These are phyloP conservation scores for Pelargonium myrrhifolium DNA, from an alignment of 441 rosid genomes.

Conservation along the genomic window DNA sequence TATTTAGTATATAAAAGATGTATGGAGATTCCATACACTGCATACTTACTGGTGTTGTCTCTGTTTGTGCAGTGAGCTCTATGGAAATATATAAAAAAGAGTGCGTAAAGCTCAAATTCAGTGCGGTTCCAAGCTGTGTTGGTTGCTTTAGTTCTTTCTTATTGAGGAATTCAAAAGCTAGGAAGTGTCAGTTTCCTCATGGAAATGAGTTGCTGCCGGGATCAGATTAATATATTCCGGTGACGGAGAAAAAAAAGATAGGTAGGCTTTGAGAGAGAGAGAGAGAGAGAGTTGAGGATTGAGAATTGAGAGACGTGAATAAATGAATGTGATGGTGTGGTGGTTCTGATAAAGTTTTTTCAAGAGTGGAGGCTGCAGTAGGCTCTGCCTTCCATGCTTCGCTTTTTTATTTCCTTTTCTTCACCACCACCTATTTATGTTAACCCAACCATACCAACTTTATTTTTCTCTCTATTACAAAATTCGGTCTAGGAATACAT, in stretches of 20 bases:
- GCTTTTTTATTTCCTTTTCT: not conserved
- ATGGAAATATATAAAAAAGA: too few relatives aligned
- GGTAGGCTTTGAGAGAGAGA: not conserved
- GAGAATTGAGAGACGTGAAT: not conserved
- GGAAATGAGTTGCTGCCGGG: conserved; percentile 11
- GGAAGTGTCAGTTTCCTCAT: conserved; percentile 12
- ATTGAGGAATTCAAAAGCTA: too few relatives aligned
- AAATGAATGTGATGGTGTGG: not conserved
- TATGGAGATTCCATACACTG: not conserved
- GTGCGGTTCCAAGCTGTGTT: too few relatives aligned
- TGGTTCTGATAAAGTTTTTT: not conserved
- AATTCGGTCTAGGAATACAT: too few relatives aligned
- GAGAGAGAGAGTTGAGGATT: not conserved
- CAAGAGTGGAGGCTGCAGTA: conserved; percentile 2
- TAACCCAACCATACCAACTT: too few relatives aligned
- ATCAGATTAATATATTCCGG: conserved; percentile 12
- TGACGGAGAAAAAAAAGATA: not conserved
- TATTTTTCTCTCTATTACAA: too few relatives aligned
- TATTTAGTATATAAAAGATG: conserved; percentile 9
- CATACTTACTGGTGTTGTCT: not conserved
- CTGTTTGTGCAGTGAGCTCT: not conserved
- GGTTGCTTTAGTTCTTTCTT: too few relatives aligned
- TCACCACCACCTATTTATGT: not conserved
- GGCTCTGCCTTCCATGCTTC: not conserved
- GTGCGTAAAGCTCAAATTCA: too few relatives aligned